Base-by-base conservation (phyloP, 768 basidiomycete species). In the Leccinum obscurum region DNA sequence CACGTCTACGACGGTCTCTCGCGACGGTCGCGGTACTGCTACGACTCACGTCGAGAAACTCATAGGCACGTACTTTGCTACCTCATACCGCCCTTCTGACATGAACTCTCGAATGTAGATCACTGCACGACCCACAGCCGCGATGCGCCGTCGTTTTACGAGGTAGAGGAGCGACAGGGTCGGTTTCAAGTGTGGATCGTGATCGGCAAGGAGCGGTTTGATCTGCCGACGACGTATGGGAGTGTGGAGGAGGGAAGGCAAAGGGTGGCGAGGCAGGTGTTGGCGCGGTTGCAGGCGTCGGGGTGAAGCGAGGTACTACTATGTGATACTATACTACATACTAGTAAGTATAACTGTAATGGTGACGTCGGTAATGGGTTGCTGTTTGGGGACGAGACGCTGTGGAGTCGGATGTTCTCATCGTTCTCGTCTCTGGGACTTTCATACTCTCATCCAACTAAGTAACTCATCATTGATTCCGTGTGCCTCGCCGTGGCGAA, bases 111-210 rank as follows among this genome's bases (percentile, higher is more conserved):
- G 48, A 32, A 7, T 54, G 63, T 66, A 76, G 62, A 66, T 59
- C 61, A 69, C 65, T 67, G 70, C 34, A 37, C 49, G 0, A 57
- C 22, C 5, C 65, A 59, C 28, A 61, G 57, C 10, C 55, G 61
- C 35, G 63, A 70, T 3, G 63, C 52, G 10, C 81, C 81, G 0
- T 66, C 67, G 59, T 77, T 81, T 56, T 68, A 73, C 50, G 64
- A 77, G 52, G 68, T 73, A 62, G 56, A 58, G 39, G 56, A 58
- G 35, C 41, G 20, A 1, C 51, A 62, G 24, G 56, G 51, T 22
- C 63, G 55, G 13, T 77, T 75, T 56, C 77, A 75, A 35, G 80
- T 80, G 5, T 83, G 81, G 81, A 77, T 81, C n/a, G 71, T 79
- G 58, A 75, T 81, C 46, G 79, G 77, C 17, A 72, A 71, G 35